A percentile compares a stretch with the other conserved stretches of the same genome.
Conservation (phyloP, 495 filamentous ascomycete genomes). For the Penicillium subrubescens region DNA sequence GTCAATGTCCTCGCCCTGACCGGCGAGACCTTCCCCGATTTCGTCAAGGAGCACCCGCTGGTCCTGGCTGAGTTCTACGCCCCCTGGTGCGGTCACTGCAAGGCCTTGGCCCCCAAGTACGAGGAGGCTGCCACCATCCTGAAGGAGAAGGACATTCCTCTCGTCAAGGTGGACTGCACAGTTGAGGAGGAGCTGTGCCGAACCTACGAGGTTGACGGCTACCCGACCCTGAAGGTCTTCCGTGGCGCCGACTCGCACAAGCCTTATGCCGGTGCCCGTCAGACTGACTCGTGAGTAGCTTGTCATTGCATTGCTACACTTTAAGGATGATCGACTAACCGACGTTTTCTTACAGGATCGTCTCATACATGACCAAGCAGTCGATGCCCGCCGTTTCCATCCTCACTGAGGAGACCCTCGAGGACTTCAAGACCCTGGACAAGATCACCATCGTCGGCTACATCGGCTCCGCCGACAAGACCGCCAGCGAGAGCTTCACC, state of each 20-base stretch:
- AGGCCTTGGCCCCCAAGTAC: slow-evolving; percentile 87
- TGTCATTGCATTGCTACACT: background rate
- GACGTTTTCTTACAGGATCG: slow-evolving; percentile 59
- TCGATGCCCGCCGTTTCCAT: slow-evolving; percentile 87
- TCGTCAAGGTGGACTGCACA: slow-evolving; percentile 97
- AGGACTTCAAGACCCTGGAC: slow-evolving; percentile 96
- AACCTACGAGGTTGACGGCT: slow-evolving; percentile 88
- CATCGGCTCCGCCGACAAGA: slow-evolving; percentile 81
- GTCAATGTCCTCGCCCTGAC: slow-evolving; percentile 76
- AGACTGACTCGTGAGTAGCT: slow-evolving; percentile 78
- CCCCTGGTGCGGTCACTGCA: slow-evolving; percentile 99
- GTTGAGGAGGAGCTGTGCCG: slow-evolving; percentile 90
- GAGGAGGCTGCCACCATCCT: slow-evolving; percentile 90
- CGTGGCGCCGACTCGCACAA: slow-evolving; percentile 81
- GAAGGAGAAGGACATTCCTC: slow-evolving; percentile 90
- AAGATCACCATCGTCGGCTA: slow-evolving; percentile 95
- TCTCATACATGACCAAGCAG: slow-evolving; percentile 99
- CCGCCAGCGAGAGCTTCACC: slow-evolving; percentile 77
- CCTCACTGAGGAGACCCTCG: slow-evolving; percentile 75
- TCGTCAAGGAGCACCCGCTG: slow-evolving; percentile 81
- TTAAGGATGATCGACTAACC: slow-evolving; percentile 28
- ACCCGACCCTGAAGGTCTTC: slow-evolving; percentile 99
- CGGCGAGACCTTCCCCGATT: slow-evolving; percentile 81
- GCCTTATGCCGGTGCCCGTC: slow-evolving; percentile 86
- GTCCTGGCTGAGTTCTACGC: slow-evolving; percentile 98